phyloP scores from a whole-genome alignment of 192 early-diverging fungal genomes.

The Dissophora globulifera region DNA sequence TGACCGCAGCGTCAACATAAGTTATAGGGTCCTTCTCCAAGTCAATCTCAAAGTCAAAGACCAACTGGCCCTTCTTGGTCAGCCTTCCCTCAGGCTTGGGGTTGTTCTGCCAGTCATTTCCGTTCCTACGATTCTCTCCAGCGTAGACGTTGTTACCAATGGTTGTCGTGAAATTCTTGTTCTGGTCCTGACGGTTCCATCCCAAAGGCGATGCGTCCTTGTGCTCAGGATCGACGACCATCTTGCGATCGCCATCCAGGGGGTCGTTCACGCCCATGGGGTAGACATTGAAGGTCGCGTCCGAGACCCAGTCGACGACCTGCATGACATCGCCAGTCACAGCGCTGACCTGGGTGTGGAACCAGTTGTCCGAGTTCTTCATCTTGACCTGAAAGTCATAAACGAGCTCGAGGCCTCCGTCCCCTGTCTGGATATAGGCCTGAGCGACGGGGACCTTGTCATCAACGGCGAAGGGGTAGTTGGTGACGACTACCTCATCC shows the following conservation, averaged over 20 bases:
- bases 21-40: conserved; percentile 68
- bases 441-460: conserved; percentile 68
- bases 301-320: conserved; percentile 88
- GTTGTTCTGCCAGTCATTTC: conserved; percentile 77
- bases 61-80: conserved; percentile 51
- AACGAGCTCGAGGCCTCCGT: conserved; percentile 70
- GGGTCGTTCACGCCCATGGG: conserved; percentile 87
- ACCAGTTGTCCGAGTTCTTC: conserved; percentile 79
- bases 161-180: conserved; percentile 73
- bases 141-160: conserved; percentile 94
- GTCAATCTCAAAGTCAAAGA: conserved; percentile 84
- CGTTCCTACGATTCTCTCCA: conserved; percentile 83
- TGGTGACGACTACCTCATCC: conserved; percentile 49
- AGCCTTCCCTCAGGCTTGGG: conserved; percentile 74
- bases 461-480: conserved; percentile 63
- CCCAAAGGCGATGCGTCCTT: conserved; percentile 69
- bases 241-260: conserved; percentile 65
- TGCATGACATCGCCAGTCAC: conserved; percentile 68
- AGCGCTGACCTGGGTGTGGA: conserved; percentile 75
- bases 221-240: conserved; percentile 67
- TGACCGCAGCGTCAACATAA: conserved; percentile 83
- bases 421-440: conserved; percentile 72
- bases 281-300: conserved; percentile 83
- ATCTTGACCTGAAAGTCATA: conserved; percentile 88
- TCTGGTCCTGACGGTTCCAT: conserved; percentile 76